These are phyloP conservation scores for Ustilago tritici DNA, from an alignment of 1,284 basidiomycete species.

Conservation along the genomic window DNA sequence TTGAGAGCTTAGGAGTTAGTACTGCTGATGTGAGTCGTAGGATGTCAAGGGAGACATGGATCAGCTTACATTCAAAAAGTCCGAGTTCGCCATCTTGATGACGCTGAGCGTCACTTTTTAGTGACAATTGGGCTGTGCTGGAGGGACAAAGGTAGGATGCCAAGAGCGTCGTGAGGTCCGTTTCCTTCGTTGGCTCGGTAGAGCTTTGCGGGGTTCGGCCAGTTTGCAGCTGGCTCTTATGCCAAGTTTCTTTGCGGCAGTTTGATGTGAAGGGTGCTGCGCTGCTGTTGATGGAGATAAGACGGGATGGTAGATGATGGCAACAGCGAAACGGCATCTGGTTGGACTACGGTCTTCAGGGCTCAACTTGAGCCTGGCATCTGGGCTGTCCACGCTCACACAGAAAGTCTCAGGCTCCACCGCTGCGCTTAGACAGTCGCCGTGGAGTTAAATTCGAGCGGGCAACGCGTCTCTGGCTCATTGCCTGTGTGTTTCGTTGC, in stretches of 20 bases:
- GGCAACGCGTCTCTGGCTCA: constrained; percentile 7
- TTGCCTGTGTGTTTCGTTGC: constrained; percentile 8
- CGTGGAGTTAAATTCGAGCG: constrained; percentile 29
- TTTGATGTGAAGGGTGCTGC: background rate
- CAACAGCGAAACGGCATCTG: background rate
- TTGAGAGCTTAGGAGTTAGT: background rate
- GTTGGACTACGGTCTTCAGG: background rate
- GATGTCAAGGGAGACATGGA: background rate
- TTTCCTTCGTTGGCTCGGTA: too few species aligned
- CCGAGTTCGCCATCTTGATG: constrained; percentile 58
- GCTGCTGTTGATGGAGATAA: constrained; percentile 20
- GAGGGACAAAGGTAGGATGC: background rate
- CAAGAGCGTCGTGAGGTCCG: background rate
- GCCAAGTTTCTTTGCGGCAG: background rate
- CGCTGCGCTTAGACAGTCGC: constrained; percentile 21
- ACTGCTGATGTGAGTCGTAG: background rate
- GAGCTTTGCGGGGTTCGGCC: background rate
- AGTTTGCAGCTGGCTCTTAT: background rate
- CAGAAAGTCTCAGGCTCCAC: background rate
- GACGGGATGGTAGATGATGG: constrained; percentile 7
- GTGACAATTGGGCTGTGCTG: background rate
- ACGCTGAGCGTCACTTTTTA: background rate
- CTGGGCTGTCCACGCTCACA: background rate
- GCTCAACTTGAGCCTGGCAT: constrained; percentile 5
- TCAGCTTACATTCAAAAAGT: constrained; percentile 57